phyloP scores from a whole-genome alignment of 768 basidiomycete genomes.

The Boletus sp. region DNA sequence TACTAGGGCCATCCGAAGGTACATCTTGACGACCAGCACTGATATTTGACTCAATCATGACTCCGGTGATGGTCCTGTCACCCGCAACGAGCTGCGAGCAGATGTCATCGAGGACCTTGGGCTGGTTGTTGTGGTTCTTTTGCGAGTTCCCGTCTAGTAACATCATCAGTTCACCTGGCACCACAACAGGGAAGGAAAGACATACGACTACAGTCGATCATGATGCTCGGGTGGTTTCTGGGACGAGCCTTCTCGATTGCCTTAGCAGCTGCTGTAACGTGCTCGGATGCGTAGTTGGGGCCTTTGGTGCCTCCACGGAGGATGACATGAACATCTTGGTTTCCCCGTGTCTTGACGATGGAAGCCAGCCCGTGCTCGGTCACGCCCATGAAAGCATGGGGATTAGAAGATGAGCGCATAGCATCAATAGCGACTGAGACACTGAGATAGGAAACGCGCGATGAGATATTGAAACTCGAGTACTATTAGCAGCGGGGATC shows the following conservation, averaged over 20 bases:
- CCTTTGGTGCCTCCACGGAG: conserved; percentile 90
- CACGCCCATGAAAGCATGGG: conserved; percentile 96
- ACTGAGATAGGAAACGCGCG: conserved; percentile 29
- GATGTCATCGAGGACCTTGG: conserved; percentile 71
- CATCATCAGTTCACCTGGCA: background rate
- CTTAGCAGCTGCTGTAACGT: conserved; percentile 62
- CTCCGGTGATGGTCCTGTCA: conserved; percentile 75
- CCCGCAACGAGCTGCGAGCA: conserved; percentile 74
- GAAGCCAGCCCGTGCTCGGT: conserved; percentile 87
- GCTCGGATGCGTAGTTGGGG: conserved; percentile 80
- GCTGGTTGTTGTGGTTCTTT: conserved; percentile 93
- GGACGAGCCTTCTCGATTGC: conserved; percentile 65
- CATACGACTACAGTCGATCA: conserved; percentile 86
- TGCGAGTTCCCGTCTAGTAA: conserved; percentile 86
- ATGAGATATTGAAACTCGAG: background rate
- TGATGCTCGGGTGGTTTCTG: conserved; percentile 60
- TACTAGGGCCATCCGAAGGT: conserved; percentile 68
- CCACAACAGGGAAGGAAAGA: conserved; percentile 6
- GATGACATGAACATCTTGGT: conserved; percentile 91
- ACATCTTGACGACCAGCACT: conserved; percentile 90
- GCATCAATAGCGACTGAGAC: conserved; percentile 94
- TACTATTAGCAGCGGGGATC: conserved; percentile 1
- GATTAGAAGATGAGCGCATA: conserved; percentile 88
- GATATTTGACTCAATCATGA: conserved; percentile 97
- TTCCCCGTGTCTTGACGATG: conserved; percentile 88